Evolutionary conservation across 2,329 filamentous ascomycete genomes (phyloP).

Genomic region (Diaporthe vexans): DNA sequence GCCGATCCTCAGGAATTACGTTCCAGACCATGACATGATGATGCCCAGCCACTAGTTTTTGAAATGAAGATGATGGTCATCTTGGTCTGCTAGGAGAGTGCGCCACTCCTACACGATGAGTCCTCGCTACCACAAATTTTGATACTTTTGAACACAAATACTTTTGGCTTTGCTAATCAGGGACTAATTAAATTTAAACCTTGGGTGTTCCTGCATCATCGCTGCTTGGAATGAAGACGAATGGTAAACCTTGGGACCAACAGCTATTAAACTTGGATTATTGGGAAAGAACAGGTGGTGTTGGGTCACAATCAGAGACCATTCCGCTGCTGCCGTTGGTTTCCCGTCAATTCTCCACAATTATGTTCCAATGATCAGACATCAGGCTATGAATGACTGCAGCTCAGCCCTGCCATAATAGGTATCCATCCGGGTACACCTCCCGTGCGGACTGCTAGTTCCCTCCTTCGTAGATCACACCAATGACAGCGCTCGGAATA

Average conservation of each 20-base stretch:
- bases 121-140: not conserved
- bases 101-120: not conserved
- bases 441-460: not conserved
- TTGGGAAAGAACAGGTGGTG: not conserved
- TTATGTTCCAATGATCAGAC: not conserved
- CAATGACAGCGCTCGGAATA: not conserved
- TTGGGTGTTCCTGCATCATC: not conserved
- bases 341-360: not conserved
- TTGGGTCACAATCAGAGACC: not conserved
- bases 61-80: not conserved
- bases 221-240: not conserved
- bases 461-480: too few species aligned
- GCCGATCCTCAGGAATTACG: too few species aligned
- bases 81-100: not conserved
- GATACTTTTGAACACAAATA: not conserved
- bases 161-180: not conserved
- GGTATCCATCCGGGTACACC: not conserved
- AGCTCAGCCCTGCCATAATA: slow-evolving; percentile 14
- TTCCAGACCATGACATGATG: not conserved
- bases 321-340: not conserved
- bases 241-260: not conserved
- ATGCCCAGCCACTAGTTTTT: not conserved
- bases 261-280: not conserved
- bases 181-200: not conserved
- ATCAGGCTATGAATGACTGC: not conserved